Base-by-base conservation (phyloP, 2,329 filamentous ascomycete genomes). In the Emmonsiellopsis sp. region DNA sequence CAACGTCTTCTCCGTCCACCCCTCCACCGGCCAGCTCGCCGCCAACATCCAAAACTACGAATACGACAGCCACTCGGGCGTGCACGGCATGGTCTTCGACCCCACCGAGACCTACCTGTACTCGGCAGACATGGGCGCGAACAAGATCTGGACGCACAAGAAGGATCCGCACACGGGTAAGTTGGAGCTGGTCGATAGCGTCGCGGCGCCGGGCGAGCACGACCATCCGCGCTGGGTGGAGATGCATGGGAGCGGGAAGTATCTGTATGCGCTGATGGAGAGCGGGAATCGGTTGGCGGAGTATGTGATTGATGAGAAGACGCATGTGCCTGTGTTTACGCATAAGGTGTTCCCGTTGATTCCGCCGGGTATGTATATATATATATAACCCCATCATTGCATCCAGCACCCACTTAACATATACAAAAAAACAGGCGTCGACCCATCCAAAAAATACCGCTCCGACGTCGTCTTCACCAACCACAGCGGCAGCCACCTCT, bases 201-300 rank as follows among this genome's bases (percentile, higher is more conserved):
- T 91, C 35, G 80, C 86, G 57, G 88, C 88, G 31, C 87, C 88
- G 0, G 77, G 79, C 45, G 71, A 80, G 2, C 78, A 78, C 56
- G 89, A 95, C 69, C 89, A 93, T 68, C 89, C 89, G 13, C 82
- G 89, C 63, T 95, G 89, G 89, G 87, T 94, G 11, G 88, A 88
- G 61, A 85, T 94, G 67, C 87, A 92, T 68, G 85, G 85, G 2
- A 80, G 80, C 1, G 88, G 87, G 16, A 80, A 83, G 54, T 90
- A 89, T 69, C 78, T 95, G 54, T 95, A 94, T 71, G 88, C 81
- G 7, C 77, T 95, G 61, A 94, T 93, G 87, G 89, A 95, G 71
- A 85, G 84, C n/a, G 88, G 89, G 52, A 95, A 95, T 73, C 78
- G 85, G 50, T 73, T 95, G 54, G 89, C 83, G 68, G 86, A 90